These are phyloP conservation scores for Trichoderma semiorbis DNA, from an alignment of 2,329 filamentous ascomycete species.

Conservation along the genomic window DNA sequence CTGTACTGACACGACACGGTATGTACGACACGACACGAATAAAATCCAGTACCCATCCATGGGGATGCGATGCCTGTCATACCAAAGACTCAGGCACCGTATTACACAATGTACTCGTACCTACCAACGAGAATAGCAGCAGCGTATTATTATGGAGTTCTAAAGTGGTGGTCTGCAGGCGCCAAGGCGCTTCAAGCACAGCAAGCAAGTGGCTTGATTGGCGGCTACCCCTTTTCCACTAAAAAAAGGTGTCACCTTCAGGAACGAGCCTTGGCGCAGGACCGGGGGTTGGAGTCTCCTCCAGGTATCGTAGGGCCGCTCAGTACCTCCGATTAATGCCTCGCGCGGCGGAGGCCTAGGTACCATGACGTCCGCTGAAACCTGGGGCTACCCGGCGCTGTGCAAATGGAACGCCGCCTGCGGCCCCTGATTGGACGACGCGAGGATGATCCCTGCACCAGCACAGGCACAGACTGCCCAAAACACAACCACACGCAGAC, in stretches of 20 bases:
- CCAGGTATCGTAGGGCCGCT: background rate
- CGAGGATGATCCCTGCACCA: conserved; percentile 3
- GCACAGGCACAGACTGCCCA: background rate
- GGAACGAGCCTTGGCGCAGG: conserved; percentile 17
- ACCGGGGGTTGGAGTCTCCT: background rate
- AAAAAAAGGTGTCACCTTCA: conserved; percentile 17
- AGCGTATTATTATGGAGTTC: background rate
- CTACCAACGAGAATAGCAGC: background rate
- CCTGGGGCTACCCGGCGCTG: conserved; percentile 14
- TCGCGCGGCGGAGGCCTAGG: background rate
- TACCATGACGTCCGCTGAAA: conserved; percentile 15
- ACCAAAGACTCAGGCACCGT: background rate
- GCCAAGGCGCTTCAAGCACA: background rate
- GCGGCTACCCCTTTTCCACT: conserved; percentile 17
- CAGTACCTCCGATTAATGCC: conserved; percentile 1
- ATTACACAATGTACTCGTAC: background rate
- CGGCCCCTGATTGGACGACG: conserved; percentile 15
- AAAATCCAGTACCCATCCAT: background rate
- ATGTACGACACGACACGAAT: background rate
- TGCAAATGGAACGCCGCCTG: conserved; percentile 11
- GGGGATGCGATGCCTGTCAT: background rate
- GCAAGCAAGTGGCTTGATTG: conserved; percentile 11
- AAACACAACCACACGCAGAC: conserved; percentile 12
- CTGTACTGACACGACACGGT: background rate
- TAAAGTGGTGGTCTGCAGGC: background rate